Evolutionary conservation across 257 asterid genomes (phyloP).

Genomic region (Solanum ahanhuiri): DNA sequence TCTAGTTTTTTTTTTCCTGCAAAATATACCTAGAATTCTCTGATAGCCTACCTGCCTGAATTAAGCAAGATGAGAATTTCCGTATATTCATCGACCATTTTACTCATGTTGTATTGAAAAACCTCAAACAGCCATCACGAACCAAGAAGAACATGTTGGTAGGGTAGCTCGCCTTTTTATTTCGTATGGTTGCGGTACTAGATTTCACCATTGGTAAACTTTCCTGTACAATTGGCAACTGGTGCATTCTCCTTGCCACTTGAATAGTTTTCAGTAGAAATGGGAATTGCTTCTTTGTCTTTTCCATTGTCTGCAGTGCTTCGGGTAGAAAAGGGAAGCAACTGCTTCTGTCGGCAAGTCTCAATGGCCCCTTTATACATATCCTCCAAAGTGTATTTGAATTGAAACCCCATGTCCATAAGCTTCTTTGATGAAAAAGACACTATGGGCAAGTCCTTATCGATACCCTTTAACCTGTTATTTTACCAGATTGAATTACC

Average conservation of each 20-base stretch:
- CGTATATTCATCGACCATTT: background rate
- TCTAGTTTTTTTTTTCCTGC: background rate
- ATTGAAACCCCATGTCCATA: slow-evolving; percentile 52
- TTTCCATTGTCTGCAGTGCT: slow-evolving; percentile 19
- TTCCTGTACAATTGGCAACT: background rate
- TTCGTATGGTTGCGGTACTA: background rate
- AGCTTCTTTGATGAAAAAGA: slow-evolving; percentile 73
- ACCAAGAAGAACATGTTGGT: background rate
- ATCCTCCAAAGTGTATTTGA: slow-evolving; percentile 69
- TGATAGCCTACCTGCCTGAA: background rate
- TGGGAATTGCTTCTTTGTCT: slow-evolving; percentile 14
- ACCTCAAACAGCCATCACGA: background rate
- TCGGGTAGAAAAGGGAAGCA: slow-evolving; percentile 52
- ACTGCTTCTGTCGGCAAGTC: slow-evolving; percentile 59
- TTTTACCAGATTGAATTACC: slow-evolving; percentile 1
- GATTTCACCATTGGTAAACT: background rate
- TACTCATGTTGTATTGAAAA: background rate
- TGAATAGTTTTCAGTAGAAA: slow-evolving; percentile 3
- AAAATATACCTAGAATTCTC: background rate
- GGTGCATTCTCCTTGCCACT: slow-evolving; percentile 7
- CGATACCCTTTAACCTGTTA: slow-evolving; percentile 70
- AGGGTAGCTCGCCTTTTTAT: background rate
- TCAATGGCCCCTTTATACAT: slow-evolving; percentile 78
- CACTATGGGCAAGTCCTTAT: slow-evolving; percentile 52
- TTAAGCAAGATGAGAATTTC: background rate